A percentile compares a stretch with the other conserved stretches of the same genome.
Evolutionary conservation across 139 green algal species (phyloP).

Genomic region (Parachlorella kessleri): DNA sequence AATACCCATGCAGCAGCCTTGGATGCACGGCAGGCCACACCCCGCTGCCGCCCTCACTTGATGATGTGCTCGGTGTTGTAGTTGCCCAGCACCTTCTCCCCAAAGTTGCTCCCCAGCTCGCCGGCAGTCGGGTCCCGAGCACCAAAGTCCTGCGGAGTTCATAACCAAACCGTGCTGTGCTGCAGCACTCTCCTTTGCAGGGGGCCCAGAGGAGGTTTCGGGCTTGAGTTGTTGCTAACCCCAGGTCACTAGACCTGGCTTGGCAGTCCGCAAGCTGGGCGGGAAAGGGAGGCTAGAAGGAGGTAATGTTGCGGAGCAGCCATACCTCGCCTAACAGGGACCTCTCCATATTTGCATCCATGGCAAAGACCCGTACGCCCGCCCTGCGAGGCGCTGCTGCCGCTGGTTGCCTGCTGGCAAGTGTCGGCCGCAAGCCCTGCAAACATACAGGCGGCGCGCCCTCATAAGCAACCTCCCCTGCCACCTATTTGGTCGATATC

Average conservation of each 20-base stretch:
- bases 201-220: too few relatives aligned
- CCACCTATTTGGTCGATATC: too few relatives aligned
- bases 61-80: slow-evolving; percentile 93
- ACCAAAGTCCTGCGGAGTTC: slow-evolving; percentile 82
- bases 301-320: too few relatives aligned
- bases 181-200: too few relatives aligned
- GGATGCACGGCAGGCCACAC: background rate
- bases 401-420: background rate
- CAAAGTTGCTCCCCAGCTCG: slow-evolving; percentile 88
- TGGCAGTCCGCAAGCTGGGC: too few relatives aligned
- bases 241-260: too few relatives aligned
- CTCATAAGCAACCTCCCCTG: too few relatives aligned
- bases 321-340: slow-evolving; percentile 43
- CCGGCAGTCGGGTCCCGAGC: slow-evolving; percentile 81
- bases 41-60: slow-evolving; percentile 60
- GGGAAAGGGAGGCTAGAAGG: background rate
- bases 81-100: slow-evolving; percentile 84
- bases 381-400: slow-evolving; percentile 10
- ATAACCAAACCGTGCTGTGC: too few relatives aligned
- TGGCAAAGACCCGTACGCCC: slow-evolving; percentile 7
- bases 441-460: too few relatives aligned
- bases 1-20: background rate
- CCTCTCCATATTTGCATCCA: slow-evolving; percentile 23
- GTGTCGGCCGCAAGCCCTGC: background rate
- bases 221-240: too few relatives aligned